These are phyloP conservation scores for Rachicladosporium sp. DNA, from an alignment of 2,329 filamentous ascomycete genomes.

Conservation along the genomic window DNA sequence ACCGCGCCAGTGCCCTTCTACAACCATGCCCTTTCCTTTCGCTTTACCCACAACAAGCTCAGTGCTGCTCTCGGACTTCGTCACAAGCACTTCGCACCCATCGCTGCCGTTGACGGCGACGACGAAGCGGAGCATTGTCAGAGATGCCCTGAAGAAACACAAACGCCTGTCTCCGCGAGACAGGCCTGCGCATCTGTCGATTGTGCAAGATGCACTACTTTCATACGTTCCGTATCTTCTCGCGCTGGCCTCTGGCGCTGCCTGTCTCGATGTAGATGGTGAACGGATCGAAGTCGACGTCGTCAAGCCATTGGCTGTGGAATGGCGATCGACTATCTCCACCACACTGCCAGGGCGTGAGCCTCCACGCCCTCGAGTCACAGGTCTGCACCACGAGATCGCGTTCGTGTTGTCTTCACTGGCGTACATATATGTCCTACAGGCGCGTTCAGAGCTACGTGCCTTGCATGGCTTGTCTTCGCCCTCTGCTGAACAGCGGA, in stretches of 20 bases:
- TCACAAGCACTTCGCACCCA: constrained; percentile 72
- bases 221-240: constrained; percentile 76
- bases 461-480: constrained; percentile 59
- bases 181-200: constrained; percentile 57
- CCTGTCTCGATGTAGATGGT: constrained; percentile 31
- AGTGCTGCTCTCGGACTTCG: constrained; percentile 66
- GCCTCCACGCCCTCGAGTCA: constrained; percentile 53
- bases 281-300: constrained; percentile 59
- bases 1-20: too few relatives aligned
- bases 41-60: constrained; percentile 78
- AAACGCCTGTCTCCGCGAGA: constrained; percentile 68
- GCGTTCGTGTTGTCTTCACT: constrained; percentile 67
- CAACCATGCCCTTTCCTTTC: constrained; percentile 76
- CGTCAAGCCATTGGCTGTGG: constrained; percentile 52
- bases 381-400: constrained; percentile 70
- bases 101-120: constrained; percentile 74
- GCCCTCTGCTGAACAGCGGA: constrained; percentile 53
- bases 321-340: constrained; percentile 74
- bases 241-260: constrained; percentile 60
- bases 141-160: constrained; percentile 74
- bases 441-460: constrained; percentile 60
- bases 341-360: constrained; percentile 53
- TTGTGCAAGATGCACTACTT: constrained; percentile 56
- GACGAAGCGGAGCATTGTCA: constrained; percentile 70
- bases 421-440: constrained; percentile 59